Evolutionary conservation across 1,139 yeast genomes (phyloP).

Genomic region (Petasospora fabianii): DNA sequence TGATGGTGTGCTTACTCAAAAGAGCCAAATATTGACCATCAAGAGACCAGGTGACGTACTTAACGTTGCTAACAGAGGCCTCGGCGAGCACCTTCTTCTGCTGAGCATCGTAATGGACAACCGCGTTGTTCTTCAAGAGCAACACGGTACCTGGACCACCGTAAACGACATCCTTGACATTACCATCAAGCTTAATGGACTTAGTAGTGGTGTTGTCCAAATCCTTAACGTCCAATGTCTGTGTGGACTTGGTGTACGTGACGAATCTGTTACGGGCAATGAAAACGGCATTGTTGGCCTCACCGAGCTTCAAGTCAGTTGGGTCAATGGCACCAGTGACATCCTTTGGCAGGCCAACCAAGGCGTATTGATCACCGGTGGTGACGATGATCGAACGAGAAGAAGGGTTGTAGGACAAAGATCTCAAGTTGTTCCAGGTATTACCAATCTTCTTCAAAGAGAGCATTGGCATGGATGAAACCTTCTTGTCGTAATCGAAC

Average conservation of each 20-base stretch:
- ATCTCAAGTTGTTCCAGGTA: constrained; percentile 82
- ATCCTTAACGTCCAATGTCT: constrained; percentile 77
- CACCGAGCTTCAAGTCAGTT: constrained; percentile 70
- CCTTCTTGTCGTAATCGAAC: constrained; percentile 60
- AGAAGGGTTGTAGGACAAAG: constrained; percentile 86
- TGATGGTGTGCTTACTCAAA: constrained; percentile 87
- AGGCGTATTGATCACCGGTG: constrained; percentile 70
- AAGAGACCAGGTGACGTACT: constrained; percentile 84
- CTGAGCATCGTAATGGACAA: constrained; percentile 86
- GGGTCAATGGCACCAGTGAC: constrained; percentile 93
- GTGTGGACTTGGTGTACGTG: constrained; percentile 62
- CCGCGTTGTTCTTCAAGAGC: constrained; percentile 66
- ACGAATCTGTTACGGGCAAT: constrained; percentile 94
- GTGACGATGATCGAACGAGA: constrained; percentile 85
- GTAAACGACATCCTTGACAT: constrained; percentile 66
- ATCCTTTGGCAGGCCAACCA: constrained; percentile 78
- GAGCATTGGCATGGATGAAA: constrained; percentile 71
- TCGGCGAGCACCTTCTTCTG: constrained; percentile 79
- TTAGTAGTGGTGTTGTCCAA: constrained; percentile 79
- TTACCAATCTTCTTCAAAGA: constrained; percentile 82
- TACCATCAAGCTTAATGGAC: constrained; percentile 68
- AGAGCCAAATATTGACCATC: constrained; percentile 89
- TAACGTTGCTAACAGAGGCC: constrained; percentile 71
- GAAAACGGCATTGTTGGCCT: constrained; percentile 82
- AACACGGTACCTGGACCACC: constrained; percentile 86